Conservation (phyloP, 176 grass and related monocot species). For the Sorghum bicolor region DNA sequence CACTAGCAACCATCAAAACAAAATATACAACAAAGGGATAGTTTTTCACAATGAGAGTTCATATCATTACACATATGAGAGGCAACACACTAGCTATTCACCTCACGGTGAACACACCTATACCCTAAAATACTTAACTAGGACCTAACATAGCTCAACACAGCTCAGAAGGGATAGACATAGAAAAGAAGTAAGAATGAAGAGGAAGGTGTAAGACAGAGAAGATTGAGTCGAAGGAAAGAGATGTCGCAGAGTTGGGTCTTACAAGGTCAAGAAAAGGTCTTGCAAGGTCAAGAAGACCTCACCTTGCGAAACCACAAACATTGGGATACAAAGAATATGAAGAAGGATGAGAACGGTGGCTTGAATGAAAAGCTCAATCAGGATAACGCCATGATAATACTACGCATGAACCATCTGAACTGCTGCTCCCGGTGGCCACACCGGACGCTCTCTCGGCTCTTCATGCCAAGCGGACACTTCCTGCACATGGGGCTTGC, state of each 20-base stretch:
- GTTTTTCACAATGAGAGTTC: background rate
- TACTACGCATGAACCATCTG: background rate
- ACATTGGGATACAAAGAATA: accelerated
- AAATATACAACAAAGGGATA: background rate
- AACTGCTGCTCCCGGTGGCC: accelerated
- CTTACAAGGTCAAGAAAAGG: constrained; percentile 99
- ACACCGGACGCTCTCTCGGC: too few relatives aligned
- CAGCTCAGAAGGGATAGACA: constrained; percentile 96
- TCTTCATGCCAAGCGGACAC: background rate
- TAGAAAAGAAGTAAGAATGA: background rate
- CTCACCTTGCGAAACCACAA: accelerated
- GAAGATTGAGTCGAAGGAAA: background rate
- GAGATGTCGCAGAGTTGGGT: background rate
- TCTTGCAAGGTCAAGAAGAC: constrained; percentile 98
- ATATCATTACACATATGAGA: background rate
- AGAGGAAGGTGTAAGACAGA: accelerated
- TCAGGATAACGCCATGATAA: constrained; percentile 54
- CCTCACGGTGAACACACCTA: too few relatives aligned
- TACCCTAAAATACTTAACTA: background rate
- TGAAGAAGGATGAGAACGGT: background rate
- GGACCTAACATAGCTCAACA: background rate
- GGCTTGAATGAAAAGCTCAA: constrained; percentile 57
- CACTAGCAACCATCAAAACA: constrained; percentile 1
- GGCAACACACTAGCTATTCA: background rate
- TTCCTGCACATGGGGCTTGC: background rate